Evolutionary conservation across 805 yeast species (phyloP).

Genomic region (Kazachstania martiniae): DNA sequence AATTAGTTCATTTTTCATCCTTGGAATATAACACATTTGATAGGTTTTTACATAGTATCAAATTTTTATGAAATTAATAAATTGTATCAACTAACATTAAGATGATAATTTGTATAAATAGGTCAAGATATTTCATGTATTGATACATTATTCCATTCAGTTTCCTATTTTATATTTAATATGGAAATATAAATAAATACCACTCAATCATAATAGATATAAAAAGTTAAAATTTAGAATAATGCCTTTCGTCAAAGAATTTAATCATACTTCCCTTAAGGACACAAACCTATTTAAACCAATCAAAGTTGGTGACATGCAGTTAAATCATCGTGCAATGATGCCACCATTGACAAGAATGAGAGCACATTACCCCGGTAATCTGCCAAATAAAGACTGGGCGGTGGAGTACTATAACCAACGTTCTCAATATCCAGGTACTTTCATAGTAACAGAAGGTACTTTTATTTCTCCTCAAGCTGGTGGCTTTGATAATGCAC

Average conservation of each 20-base stretch:
- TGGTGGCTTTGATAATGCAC: constrained; percentile 34
- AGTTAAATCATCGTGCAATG: constrained; percentile 28
- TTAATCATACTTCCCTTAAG: constrained; percentile 15
- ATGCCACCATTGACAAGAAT: constrained; percentile 35
- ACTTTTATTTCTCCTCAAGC: constrained; percentile 33
- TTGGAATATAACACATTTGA: no score
- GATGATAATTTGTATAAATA: no score
- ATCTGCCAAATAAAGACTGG: constrained; percentile 34
- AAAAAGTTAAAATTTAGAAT: no score
- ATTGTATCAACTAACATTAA: no score
- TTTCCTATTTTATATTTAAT: no score
- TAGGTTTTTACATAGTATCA: no score
- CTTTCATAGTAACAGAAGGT: constrained; percentile 46
- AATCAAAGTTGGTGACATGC: constrained; percentile 31
- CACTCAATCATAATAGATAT: no score
- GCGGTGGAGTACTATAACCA: constrained; percentile 41
- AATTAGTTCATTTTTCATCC: no score
- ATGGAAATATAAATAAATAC: no score
- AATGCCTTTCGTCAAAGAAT: constrained; percentile 16
- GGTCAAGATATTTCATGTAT: no score
- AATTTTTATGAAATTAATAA: no score
- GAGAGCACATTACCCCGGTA: constrained; percentile 29
- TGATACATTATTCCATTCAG: no score
- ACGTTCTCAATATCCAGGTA: constrained; percentile 43
- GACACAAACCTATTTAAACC: constrained; percentile 32